These are phyloP conservation scores for Quercus phellos DNA, from an alignment of 331 rosid genomes.

Conservation along the genomic window DNA sequence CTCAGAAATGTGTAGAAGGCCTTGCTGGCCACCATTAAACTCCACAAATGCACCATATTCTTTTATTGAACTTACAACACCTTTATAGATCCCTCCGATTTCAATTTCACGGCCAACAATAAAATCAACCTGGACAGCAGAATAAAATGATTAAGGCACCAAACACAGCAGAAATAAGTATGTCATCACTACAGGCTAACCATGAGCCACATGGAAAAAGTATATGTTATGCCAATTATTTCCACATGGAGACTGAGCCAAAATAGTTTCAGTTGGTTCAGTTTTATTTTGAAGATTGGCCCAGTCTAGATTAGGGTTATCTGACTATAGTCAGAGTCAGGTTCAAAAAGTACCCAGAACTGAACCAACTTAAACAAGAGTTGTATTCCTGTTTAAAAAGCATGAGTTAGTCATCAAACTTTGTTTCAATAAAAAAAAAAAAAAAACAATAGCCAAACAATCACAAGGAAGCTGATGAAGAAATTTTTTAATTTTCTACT, in stretches of 20 bases:
- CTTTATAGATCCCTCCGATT: constrained; percentile 84
- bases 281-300: not conserved
- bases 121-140: constrained; percentile 65
- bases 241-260: not conserved
- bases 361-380: not conserved
- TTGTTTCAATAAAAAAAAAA: too few relatives aligned
- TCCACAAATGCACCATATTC: constrained; percentile 96
- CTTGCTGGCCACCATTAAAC: constrained; percentile 95
- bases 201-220: not conserved
- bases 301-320: not conserved
- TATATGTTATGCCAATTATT: not conserved
- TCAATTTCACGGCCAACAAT: constrained; percentile 87
- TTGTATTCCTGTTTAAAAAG: too few relatives aligned
- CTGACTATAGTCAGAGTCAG: not conserved
- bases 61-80: constrained; percentile 59
- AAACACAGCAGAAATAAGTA: not conserved
- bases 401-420: too few relatives aligned
- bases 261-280: not conserved
- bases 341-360: not conserved
- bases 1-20: constrained; percentile 96
- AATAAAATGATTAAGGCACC: constrained; percentile 2
- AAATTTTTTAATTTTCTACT: too few relatives aligned
- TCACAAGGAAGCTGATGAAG: not conserved
- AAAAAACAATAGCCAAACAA: too few relatives aligned
- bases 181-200: not conserved